Base-by-base conservation (phyloP, 2,329 filamentous ascomycete genomes). In the Decorospora gaudefroyi region DNA sequence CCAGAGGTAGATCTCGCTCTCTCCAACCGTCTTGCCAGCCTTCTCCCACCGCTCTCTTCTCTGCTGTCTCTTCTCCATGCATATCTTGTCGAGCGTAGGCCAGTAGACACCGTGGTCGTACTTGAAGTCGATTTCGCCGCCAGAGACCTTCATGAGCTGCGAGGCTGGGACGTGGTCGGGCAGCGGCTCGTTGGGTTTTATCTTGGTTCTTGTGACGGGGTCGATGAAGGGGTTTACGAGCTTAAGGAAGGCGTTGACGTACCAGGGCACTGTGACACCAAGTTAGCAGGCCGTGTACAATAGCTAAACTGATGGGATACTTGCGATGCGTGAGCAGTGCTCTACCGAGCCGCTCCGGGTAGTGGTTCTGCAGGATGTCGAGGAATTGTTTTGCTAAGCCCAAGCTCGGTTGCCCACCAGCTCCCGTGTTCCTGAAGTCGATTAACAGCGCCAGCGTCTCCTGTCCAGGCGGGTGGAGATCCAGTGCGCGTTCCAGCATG, bases 161-260 rank as follows among this genome's bases (percentile, higher is more conserved):
- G 85, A 78, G 6, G 84, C 72, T 4, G 90, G 90, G 13, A 99
- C 86, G 68, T 90, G 90, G 57, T 87, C 77, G 57, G 79, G 80
- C 76, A 96, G 85, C 66, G 95, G 87, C 70, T 96, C 90, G 76
- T 97, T 96, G 79, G 96, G 96, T 76, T 93, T 95, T 75, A 99
- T 85, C 78, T 99, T 99, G 65, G 93, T 85, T 46, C 88, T 84
- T 7, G 93, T 99, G 61, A 91, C 76, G 6, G 93, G 93, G 72
- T 99, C 93, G 73, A 99, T 96, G 73, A 99, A 96, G 26, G 92
- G 90, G 4, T 84, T 90, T 73, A 99, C 91, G 61, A 96, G 76
- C 73, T 95, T 96, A 80, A 97, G 95, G 79, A 99, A 99, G 36
- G 88, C 88, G 71, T 83, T 86, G 49, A 97, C 88, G 53, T 95